phyloP scores from a whole-genome alignment of 1,139 yeast species.

The Debaryomyces sp. region DNA sequence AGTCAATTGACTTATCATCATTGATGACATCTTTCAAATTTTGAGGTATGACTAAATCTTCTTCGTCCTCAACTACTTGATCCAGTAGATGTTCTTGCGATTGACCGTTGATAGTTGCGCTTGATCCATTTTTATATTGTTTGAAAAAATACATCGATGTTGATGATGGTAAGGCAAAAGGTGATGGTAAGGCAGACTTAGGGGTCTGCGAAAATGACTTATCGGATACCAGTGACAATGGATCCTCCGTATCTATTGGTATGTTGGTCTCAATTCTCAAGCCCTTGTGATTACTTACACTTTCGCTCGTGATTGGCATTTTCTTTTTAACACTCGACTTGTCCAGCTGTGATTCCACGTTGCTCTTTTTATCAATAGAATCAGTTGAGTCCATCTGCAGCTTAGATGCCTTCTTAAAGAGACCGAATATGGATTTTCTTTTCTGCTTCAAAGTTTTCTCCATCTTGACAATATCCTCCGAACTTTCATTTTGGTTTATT shows the following conservation, averaged over 20 bases:
- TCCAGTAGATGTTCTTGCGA: neutral
- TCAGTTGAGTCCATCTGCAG: neutral
- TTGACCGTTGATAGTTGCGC: slow-evolving; percentile 7
- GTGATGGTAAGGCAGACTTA: slow-evolving; percentile 28
- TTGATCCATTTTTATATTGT: slow-evolving; percentile 23
- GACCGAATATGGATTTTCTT: slow-evolving; percentile 26
- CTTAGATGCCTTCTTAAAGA: slow-evolving; percentile 26
- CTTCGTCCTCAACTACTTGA: slow-evolving; percentile 16
- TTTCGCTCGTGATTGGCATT: neutral
- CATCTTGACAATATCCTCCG: slow-evolving; percentile 5
- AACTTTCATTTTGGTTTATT: neutral
- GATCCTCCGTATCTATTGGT: slow-evolving; percentile 4
- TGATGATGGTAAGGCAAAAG: slow-evolving; percentile 51
- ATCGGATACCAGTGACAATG: slow-evolving; percentile 10
- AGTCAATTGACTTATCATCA: slow-evolving; percentile 43
- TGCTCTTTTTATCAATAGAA: neutral
- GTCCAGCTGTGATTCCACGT: neutral
- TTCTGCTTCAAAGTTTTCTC: slow-evolving; percentile 11
- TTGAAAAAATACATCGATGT: slow-evolving; percentile 47
- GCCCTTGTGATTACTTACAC: slow-evolving; percentile 4
- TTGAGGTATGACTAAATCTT: slow-evolving; percentile 34
- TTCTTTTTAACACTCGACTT: neutral
- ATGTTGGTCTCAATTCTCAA: slow-evolving; percentile 7
- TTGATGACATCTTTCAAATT: slow-evolving; percentile 42
- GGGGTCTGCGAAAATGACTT: slow-evolving; percentile 9